Evolutionary conservation across 176 grass and related monocot genomes (phyloP).

Genomic region (Rhynchospora breviuscula): DNA sequence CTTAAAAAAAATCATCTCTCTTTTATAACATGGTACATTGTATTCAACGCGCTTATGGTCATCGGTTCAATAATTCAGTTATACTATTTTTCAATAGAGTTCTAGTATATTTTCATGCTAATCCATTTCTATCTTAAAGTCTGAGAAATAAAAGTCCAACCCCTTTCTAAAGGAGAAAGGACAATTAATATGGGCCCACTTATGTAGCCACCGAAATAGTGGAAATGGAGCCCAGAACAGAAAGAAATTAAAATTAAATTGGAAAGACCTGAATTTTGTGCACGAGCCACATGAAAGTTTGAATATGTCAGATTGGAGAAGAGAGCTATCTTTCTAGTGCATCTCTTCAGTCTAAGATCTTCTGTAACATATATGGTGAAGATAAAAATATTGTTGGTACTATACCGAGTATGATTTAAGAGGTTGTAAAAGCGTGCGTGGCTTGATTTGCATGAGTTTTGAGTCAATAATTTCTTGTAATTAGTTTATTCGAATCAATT

Average conservation of each 20-base stretch:
- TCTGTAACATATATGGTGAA: background rate
- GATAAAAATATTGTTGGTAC: background rate
- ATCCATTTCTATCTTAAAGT: constrained; percentile 1
- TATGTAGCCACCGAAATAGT: constrained; percentile 26
- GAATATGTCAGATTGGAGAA: background rate
- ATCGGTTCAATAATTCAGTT: background rate
- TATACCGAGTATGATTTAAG: background rate
- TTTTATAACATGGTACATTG: background rate
- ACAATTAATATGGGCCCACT: constrained; percentile 6
- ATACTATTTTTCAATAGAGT: background rate
- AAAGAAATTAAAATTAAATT: background rate
- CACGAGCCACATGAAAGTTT: constrained; percentile 17
- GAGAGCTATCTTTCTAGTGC: background rate
- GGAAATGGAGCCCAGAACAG: constrained; percentile 3
- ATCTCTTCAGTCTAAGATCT: background rate
- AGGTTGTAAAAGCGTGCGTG: too few species aligned
- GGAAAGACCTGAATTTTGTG: constrained; percentile 4
- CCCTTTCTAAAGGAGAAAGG: background rate
- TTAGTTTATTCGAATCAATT: too few species aligned
- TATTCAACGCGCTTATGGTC: background rate
- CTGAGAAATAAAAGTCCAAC: background rate
- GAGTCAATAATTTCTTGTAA: too few species aligned
- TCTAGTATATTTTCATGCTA: background rate
- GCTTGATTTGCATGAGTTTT: too few species aligned
- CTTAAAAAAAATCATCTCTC: background rate